Conservation (phyloP, 1,284 basidiomycete genomes). For the Cutaneotrichosporon cavernicola region DNA sequence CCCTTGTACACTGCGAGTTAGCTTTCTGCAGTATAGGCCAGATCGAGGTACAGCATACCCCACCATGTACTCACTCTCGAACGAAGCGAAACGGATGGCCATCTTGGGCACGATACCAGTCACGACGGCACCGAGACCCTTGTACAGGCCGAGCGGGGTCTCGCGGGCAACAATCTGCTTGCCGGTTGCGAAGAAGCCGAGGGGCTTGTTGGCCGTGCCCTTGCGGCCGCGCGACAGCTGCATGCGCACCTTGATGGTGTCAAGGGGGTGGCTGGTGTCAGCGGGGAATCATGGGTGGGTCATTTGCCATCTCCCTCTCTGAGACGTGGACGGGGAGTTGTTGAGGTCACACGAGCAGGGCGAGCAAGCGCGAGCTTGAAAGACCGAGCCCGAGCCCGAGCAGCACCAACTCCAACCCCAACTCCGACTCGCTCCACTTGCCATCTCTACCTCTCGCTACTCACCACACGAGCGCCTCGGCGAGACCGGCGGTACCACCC, state of each 20-base stretch:
- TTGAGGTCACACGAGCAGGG: background rate
- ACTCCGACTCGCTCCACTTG: background rate
- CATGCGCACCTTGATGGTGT: conserved; percentile 99
- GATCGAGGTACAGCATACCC: too few species aligned
- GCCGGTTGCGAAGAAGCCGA: conserved; percentile 92
- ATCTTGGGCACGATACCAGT: conserved; percentile 99
- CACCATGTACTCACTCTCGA: conserved; percentile 63
- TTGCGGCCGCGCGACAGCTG: conserved; percentile 82
- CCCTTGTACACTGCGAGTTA: conserved; percentile 68
- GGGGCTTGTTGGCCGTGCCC: conserved; percentile 70
- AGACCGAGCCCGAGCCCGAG: background rate
- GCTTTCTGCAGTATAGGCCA: too few species aligned
- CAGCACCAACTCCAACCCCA: background rate
- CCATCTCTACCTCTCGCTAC: conserved; percentile 16
- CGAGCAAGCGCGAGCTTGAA: background rate
- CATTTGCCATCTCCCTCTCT: background rate
- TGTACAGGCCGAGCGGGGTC: conserved; percentile 94
- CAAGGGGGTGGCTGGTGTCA: conserved; percentile 61
- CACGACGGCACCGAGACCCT: conserved; percentile 95
- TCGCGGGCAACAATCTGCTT: conserved; percentile 84
- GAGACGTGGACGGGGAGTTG: background rate
- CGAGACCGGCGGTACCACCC: conserved; percentile 84
- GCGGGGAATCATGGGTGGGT: conserved; percentile 8
- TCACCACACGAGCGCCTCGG: conserved; percentile 72
- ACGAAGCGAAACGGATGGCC: conserved; percentile 98